Base-by-base conservation (phyloP, 1,284 basidiomycete genomes). In the Cryptococcus sp. region DNA sequence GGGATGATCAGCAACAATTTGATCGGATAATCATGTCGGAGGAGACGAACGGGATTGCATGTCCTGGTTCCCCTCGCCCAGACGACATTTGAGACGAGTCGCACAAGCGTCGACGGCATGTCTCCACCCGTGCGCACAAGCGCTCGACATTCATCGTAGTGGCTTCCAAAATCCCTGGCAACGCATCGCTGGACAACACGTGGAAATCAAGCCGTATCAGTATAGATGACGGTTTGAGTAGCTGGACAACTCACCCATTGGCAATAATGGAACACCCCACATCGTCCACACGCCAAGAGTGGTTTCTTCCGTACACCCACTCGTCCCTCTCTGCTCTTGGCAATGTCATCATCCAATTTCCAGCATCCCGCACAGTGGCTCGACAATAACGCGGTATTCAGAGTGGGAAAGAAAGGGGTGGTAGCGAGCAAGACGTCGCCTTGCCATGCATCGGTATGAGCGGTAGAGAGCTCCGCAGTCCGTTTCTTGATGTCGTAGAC, bases 91-190 rank as follows among this genome's bases (percentile, higher is more conserved):
- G 47, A 46, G 11, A 58, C 11, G 44, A 58, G 27, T 16, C 57
- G 44, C 20, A 53, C 47, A 0, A 54, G 10, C 22, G 57, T 54
- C 15, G 22, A 2, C 11, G 57, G 51, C 8, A 25, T 25, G 46
- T 31, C 39, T 17, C 23, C 19, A 20, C 25, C 23, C n/a, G 15
- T 38, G 23, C 42, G 44, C 11, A 27, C 19, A 4, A 58, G 41
- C 11, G 38, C 50, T 45, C 47, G 46, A 40, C 52, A 58, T 46
- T 58, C 57, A 2, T 54, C 45, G n/a, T n/a, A 35, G 31, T 49
- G 57, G 31, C 31, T 35, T 35, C 31, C 31, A 35, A 35, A 10
- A 35, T 35, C 8, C 13, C 13, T 35, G 23, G 31, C 23, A 54
- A 20, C 31, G 27, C 27, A 39, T 16, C 15, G 20, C 53, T 22